Base-by-base conservation (phyloP, 345 rosid species). In the Eucalyptus pauciflora region DNA sequence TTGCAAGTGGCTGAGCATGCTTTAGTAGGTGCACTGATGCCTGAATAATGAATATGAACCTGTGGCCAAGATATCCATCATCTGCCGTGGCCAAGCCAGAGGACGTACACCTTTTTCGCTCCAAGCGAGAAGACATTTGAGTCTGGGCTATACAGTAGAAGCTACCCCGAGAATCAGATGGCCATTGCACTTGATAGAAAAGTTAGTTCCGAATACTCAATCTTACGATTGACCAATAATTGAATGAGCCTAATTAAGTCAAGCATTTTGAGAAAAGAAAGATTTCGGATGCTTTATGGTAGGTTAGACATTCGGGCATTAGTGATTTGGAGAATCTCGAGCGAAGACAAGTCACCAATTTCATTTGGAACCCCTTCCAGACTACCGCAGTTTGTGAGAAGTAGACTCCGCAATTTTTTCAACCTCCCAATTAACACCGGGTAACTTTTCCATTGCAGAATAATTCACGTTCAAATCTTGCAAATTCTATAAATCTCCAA, bases 181-280 rank as follows among this genome's bases (percentile, higher is more conserved):
- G 97, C 97, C 76, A 98, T 97, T 87, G 99, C 98, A 87, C 98
- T 96, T 49, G 98, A 96, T 58, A 98, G 99, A 93, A 96, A 99
- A 98, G 24, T 97, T 88, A 88, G 95, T 91, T 88, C 87, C 16
- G 15, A 58, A 25, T 48, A 69, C 41, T 31, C 37, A 11, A 67
- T 15, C 79, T 67, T 8, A 67, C 3, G 1, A 31, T 67, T 8
- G 41, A 31, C 22, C 4, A 5, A 16, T 9, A 33, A 31, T 80
- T 16, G 88, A 64, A 33, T 24, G 48, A 45, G 54, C 50, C 51
- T 45, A 1, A 16, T 50, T 43, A 69, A 67, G 27, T 24, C 24
- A 56, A 56, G 60, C 27, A 20, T 24, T 8, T 56, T 22, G 60
- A 56, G 60, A 56, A 4, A 56, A 56, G 60, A 56, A 22, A 56